Evolutionary conservation across 1,284 basidiomycete genomes (phyloP), one percentile per base, ranked within the genome.

Genomic region (Entoloma clypeatum): DNA sequence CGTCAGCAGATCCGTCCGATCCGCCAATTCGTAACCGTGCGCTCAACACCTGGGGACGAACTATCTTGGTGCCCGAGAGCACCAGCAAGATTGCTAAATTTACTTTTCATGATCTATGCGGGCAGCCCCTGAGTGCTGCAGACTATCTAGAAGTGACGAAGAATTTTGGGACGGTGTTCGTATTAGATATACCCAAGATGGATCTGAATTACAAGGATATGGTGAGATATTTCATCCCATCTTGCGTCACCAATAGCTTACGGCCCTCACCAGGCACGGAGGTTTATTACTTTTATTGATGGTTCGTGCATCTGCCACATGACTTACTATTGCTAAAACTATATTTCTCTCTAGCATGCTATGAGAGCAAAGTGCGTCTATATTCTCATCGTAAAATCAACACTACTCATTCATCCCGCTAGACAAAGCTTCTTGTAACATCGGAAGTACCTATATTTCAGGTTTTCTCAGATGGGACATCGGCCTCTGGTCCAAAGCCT

Each of bases 261-360:
- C 18, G 14, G 14, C 22, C 31, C 17, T 19, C 27, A 9, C 23
- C 45, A 88, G 85, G 93, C 93, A 5, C 73, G 95, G 45, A 73
- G 96, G 45, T 98, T 99, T 61, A 99, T 99, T 62, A 96, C 94
- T 0, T 98, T 98, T 57, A 86, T 99, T 57, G 95, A 99, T 68
- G 90, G 88, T 75, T 52, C 55, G 74, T 69, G 35, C 11, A 35
- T n/a, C 41, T 38, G 23, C 23, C 13, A 16, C 7, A 30, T 37
- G 7, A 22, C 3, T 21, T 19, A 3, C 23, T 3, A 24, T 29
- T 13, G 27, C 21, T 44, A 32, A 19, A 42, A 6, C 13, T 18
- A 36, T 30, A 32, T 26, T 19, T 6, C 7, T 30, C 32, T 17
- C 22, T 40, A 86, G 86, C 91, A 11, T 93, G 91, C 58, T 95